Evolutionary conservation across 1,284 basidiomycete genomes (phyloP).

Genomic region (Vanrija sp.): DNA sequence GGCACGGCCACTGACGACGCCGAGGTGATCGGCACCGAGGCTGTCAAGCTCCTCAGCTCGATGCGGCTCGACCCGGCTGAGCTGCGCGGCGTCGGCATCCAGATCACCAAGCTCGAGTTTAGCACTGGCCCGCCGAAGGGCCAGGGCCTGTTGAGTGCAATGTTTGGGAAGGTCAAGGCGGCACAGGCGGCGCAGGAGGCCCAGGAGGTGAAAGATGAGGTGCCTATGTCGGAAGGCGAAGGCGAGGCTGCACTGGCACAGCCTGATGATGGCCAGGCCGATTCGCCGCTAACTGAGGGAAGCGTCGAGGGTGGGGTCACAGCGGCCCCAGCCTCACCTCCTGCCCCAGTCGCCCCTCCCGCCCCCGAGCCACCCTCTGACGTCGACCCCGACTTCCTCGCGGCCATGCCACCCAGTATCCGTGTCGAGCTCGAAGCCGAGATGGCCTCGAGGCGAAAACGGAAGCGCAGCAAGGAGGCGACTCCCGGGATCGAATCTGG

Average conservation of each 20-base stretch:
- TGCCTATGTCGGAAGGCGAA: too few species aligned
- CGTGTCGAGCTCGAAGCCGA: conserved; percentile 32
- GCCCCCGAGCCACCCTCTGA: neutral
- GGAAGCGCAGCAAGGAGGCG: conserved; percentile 1
- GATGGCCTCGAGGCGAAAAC: conserved; percentile 13
- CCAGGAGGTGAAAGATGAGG: neutral
- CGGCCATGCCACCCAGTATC: conserved; percentile 33
- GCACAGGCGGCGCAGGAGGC: conserved; percentile 1
- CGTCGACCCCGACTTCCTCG: conserved; percentile 43
- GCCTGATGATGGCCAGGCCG: neutral
- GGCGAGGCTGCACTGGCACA: too few species aligned
- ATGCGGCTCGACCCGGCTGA: conserved; percentile 78
- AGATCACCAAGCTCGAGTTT: conserved; percentile 80
- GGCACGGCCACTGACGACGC: conserved; percentile 71
- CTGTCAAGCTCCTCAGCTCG: conserved; percentile 68
- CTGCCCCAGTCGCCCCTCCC: conserved; percentile 1
- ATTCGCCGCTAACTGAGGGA: neutral
- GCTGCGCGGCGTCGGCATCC: conserved; percentile 87
- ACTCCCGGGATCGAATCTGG: neutral
- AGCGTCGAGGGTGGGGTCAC: neutral
- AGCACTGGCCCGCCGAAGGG: conserved; percentile 26
- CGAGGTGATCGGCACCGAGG: conserved; percentile 67
- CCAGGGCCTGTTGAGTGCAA: conserved; percentile 22
- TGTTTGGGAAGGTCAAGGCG: conserved; percentile 19
- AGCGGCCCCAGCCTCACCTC: neutral